These are phyloP conservation scores for Lachancea nothofagi DNA, from an alignment of 805 yeast species.

Conservation along the genomic window DNA sequence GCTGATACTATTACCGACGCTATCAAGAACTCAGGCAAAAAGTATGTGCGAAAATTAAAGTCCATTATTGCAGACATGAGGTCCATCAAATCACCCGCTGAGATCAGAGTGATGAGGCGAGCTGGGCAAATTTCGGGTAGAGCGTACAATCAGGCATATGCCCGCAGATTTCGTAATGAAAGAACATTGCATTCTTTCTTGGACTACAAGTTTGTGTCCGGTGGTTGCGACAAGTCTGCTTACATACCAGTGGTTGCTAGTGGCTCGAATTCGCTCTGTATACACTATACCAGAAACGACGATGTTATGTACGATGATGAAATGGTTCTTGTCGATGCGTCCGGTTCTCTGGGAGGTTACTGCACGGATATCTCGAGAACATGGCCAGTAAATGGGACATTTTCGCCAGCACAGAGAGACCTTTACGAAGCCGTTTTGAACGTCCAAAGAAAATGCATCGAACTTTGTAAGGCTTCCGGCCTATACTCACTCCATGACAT, in stretches of 20 bases:
- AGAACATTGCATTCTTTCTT: conserved; percentile 72
- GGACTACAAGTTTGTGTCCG: conserved; percentile 74
- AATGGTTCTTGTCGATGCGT: conserved; percentile 89
- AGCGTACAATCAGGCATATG: conserved; percentile 79
- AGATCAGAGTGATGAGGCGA: conserved; percentile 68
- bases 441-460: conserved; percentile 75
- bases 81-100: conserved; percentile 68
- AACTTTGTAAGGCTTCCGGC: conserved; percentile 50
- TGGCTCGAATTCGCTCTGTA: conserved; percentile 82
- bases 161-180: conserved; percentile 61
- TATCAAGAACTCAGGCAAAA: conserved; percentile 27
- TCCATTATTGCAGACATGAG: conserved; percentile 38
- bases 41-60: conserved; percentile 29
- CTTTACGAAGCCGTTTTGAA: conserved; percentile 82
- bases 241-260: conserved; percentile 96
- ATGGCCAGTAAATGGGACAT: conserved; percentile 83
- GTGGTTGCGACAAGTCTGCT: conserved; percentile 87
- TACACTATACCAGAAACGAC: conserved; percentile 92
- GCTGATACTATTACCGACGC: conserved; percentile 28
- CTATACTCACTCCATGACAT: conserved; percentile 62
- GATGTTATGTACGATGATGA: conserved; percentile 73
- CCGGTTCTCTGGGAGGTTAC: conserved; percentile 90
- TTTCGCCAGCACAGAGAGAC: conserved; percentile 74
- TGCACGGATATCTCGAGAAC: conserved; percentile 94
- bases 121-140: conserved; percentile 80